These are phyloP conservation scores for Microstroma glucosiphilum DNA, from an alignment of 1,284 basidiomycete genomes.

Conservation along the genomic window DNA sequence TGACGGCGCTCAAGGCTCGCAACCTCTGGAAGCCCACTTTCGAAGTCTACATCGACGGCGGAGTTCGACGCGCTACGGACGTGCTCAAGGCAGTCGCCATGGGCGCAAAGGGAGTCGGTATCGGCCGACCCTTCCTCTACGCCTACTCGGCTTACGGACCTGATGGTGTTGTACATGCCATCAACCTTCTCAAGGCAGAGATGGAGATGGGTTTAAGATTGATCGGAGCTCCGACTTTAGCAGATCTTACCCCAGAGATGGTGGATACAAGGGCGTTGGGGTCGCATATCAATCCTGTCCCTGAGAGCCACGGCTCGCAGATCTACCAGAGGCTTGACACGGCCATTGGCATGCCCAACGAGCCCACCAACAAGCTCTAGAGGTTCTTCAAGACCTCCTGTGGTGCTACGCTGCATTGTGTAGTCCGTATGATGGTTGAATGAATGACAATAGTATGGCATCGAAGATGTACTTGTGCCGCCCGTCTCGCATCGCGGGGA, in stretches of 20 bases:
- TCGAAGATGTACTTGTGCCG: no score
- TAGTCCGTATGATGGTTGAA: no score
- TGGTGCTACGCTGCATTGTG: no score
- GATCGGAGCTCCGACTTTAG: constrained; percentile 70
- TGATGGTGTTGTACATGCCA: constrained; percentile 14
- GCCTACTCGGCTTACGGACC: constrained; percentile 20
- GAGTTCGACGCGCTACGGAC: constrained; percentile 64
- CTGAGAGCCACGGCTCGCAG: constrained; percentile 25
- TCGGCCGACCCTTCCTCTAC: constrained; percentile 69
- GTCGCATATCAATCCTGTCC: constrained; percentile 36
- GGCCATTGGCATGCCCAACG: constrained; percentile 31
- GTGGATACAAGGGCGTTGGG: constrained; percentile 71
- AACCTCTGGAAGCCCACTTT: constrained; percentile 64
- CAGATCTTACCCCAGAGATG: constrained; percentile 76
- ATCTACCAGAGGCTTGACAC: constrained; percentile 38
- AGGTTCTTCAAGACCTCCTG: no score
- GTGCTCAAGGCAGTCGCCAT: constrained; percentile 84
- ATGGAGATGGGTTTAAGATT: constrained; percentile 60
- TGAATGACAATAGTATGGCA: no score
- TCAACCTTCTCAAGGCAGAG: constrained; percentile 57
- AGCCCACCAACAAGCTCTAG: constrained; percentile 11
- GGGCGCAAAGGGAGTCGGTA: constrained; percentile 76
- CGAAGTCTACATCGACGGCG: constrained; percentile 84
- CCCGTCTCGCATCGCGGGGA: no score
- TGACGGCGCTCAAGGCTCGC: constrained; percentile 64